Evolutionary conservation across 805 yeast genomes (phyloP), one percentile per base, ranked within the genome.

Genomic region (Spathaspora boniae): DNA sequence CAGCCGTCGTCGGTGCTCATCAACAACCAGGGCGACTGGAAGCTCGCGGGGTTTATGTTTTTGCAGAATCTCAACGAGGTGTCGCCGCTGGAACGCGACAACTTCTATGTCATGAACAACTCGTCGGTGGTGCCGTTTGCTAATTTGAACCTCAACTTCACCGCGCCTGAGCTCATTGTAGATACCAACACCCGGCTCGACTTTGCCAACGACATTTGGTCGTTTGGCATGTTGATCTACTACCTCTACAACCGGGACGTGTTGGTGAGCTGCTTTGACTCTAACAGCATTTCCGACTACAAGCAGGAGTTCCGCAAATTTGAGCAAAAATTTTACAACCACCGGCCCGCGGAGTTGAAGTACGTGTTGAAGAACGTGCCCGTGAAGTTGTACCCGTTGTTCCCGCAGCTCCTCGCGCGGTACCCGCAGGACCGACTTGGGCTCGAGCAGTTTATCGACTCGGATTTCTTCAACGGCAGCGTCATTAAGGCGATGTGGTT

Each of bases 21-120:
- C 14, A 89, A 84, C 46, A 82, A 78, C 26, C 83, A 80, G 45
- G 89, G 94, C 4, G 98, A 93, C 60, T 93, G 98, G 98, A 93
- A 91, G 56, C 55, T 93, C 2, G 74, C 84, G 5, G 97, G 97
- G 0, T 71, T 93, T 40, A 53, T 51, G 31, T 67, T 67, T 36
- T 37, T 68, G n/a, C 65, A 65, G 43, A 74, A 62, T 50, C 73
- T 62, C 55, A 74, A 66, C 51, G 85, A 65, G 46, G 43, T 71
- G 27, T 58, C 70, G 4, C 62, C 69, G 3, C 64, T 58, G 26
- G 74, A 72, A 11, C 50, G 76, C 9, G 71, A 70, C 4, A 86
- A 80, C 37, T 84, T 69, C 53, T 79, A 70, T 45, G 63, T 86
- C 29, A 85, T 86, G 49, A 83, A 82, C 32, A 72, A 76, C 42